A percentile compares a stretch with the other conserved stretches of the same genome.
Evolutionary conservation across 73 alveolate species (phyloP).

Genomic region (Paramecium sonneborni): DNA sequence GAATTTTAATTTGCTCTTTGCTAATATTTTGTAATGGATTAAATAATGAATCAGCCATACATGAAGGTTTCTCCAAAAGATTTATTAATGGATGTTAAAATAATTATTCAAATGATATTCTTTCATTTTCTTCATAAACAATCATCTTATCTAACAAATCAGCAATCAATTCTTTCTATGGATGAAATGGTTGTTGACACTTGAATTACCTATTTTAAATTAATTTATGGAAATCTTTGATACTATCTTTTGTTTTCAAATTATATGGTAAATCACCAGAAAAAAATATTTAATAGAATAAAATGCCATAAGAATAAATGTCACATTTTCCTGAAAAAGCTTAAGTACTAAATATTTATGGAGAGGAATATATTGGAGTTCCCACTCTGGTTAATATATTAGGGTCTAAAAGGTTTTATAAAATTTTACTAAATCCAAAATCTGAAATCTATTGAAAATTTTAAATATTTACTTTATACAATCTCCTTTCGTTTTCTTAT

Average conservation of each 20-base stretch:
- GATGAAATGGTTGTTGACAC: too few relatives aligned
- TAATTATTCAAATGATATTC: neutral
- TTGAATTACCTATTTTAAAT: neutral
- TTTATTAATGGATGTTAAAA: neutral
- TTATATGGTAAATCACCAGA: neutral
- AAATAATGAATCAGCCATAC: neutral
- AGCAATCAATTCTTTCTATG: neutral
- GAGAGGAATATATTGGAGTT: conserved; percentile 20
- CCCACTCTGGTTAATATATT: neutral
- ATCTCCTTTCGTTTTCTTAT: neutral
- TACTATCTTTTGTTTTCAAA: neutral
- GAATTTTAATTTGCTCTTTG: too few relatives aligned
- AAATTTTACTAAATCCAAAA: neutral
- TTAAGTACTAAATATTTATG: neutral
- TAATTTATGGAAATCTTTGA: neutral
- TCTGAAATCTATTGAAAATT: neutral
- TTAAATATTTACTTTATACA: neutral
- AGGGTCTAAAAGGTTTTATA: neutral
- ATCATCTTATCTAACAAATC: neutral
- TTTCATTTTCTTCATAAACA: neutral
- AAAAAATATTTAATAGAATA: neutral
- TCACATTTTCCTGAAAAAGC: neutral
- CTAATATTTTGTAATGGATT: too few relatives aligned
- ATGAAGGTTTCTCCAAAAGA: too few relatives aligned
- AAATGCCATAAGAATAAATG: neutral